Conservation (phyloP, 176 grass and related monocot genomes). For the Oryza glaberrima region DNA sequence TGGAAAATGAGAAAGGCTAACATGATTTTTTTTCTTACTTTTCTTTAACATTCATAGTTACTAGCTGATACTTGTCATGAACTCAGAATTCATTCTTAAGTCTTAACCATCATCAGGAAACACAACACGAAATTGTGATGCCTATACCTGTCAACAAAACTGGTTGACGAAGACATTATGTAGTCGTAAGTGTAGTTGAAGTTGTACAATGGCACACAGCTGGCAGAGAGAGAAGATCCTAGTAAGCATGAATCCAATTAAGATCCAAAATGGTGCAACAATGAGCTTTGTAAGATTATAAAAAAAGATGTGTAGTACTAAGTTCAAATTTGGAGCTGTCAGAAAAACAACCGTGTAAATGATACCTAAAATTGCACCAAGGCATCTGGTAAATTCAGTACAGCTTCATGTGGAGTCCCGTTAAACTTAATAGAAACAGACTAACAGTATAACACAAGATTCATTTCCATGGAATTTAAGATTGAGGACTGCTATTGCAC, state of each 20-base stretch:
- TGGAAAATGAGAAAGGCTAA: neutral
- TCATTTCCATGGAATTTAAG: neutral
- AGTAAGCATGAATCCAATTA: conserved; percentile 50
- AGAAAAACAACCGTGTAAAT: neutral
- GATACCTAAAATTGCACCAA: conserved; percentile 4
- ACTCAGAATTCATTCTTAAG: conserved; percentile 11
- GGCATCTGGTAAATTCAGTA: conserved; percentile 10
- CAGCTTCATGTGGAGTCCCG: neutral
- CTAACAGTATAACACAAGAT: conserved; percentile 25
- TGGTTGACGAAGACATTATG: conserved; percentile 96
- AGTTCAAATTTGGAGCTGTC: neutral
- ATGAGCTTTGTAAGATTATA: neutral
- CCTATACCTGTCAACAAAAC: conserved; percentile 94
- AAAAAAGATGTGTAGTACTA: neutral
- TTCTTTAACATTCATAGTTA: conserved; percentile 16
- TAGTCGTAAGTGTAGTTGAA: conserved; percentile 96
- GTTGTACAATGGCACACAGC: conserved; percentile 93
- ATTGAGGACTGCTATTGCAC: neutral
- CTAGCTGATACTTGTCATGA: neutral
- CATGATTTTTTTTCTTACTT: neutral
- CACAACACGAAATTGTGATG: conserved; percentile 21
- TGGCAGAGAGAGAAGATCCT: conserved; percentile 69
- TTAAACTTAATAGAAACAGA: neutral
- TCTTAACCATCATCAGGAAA: conserved; percentile 23
- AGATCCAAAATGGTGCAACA: conserved; percentile 33